Evolutionary conservation across 179 eudicot genomes (phyloP).

Genomic region (Beta lomatogona): DNA sequence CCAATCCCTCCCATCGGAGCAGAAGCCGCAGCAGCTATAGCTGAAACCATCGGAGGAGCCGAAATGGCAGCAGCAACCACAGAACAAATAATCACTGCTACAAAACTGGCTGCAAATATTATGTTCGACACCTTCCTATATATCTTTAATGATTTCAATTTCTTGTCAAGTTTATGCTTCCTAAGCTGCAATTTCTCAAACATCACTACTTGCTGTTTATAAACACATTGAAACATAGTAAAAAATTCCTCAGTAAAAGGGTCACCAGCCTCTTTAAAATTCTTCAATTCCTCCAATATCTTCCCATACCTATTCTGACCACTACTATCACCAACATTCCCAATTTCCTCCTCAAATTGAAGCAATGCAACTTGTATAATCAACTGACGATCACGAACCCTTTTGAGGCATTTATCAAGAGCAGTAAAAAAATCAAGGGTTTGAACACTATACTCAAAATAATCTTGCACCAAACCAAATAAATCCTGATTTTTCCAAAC

Average conservation of each 20-base stretch:
- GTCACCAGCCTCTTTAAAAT: slow-evolving; percentile 41
- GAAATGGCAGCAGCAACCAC: slow-evolving; percentile 60
- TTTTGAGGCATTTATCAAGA: slow-evolving; percentile 46
- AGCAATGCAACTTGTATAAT: slow-evolving; percentile 43
- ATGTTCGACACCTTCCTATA: slow-evolving; percentile 54
- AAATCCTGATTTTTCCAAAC: slow-evolving; percentile 55
- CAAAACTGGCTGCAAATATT: slow-evolving; percentile 51
- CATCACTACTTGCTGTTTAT: slow-evolving; percentile 44
- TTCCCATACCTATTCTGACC: slow-evolving; percentile 13
- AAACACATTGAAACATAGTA: slow-evolving; percentile 44
- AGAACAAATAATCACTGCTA: slow-evolving; percentile 48
- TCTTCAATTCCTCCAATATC: slow-evolving; percentile 45
- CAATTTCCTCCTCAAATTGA: slow-evolving; percentile 40
- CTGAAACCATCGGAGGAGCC: slow-evolving; percentile 58
- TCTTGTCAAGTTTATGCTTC: slow-evolving; percentile 53
- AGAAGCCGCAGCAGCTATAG: slow-evolving; percentile 54
- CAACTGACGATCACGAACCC: slow-evolving; percentile 48
- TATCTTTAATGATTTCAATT: slow-evolving; percentile 36
- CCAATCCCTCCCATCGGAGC: slow-evolving; percentile 65
- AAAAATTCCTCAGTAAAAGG: slow-evolving; percentile 52
- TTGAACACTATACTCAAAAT: slow-evolving; percentile 50
- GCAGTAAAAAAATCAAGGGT: slow-evolving; percentile 56
- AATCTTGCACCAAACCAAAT: slow-evolving; percentile 54
- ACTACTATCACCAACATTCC: not conserved
- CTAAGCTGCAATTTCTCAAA: slow-evolving; percentile 47